Evolutionary conservation across 106 monocot genomes (phyloP).

Genomic region (Triglochin maritima): DNA sequence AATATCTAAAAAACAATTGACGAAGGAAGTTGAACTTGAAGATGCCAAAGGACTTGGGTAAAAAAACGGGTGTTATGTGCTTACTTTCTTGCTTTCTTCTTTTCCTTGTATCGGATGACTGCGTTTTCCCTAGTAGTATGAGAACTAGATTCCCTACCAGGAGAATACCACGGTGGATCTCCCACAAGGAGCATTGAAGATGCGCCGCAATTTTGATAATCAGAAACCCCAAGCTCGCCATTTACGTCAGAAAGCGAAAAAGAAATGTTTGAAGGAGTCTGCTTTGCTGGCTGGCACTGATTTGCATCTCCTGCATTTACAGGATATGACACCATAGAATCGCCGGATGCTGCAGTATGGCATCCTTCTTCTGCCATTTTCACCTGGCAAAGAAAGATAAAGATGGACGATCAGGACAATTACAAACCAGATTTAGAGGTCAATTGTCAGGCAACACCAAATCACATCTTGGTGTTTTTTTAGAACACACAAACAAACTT

Average conservation of each 20-base stretch:
- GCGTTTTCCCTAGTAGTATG: conserved; percentile 56
- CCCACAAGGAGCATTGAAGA: conserved; percentile 48
- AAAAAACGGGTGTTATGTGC: neutral
- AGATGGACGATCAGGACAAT: conserved; percentile 11
- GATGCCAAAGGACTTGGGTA: no score
- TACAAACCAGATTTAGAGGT: conserved; percentile 4
- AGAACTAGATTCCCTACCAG: conserved; percentile 31
- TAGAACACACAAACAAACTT: no score
- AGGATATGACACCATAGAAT: conserved; percentile 46
- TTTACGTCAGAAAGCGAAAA: conserved; percentile 74
- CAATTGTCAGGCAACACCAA: neutral
- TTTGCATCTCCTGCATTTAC: conserved; percentile 34
- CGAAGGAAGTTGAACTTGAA: neutral
- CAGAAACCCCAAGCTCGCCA: conserved; percentile 58
- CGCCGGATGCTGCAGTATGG: conserved; percentile 37
- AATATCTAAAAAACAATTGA: no score
- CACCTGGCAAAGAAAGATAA: conserved; percentile 17
- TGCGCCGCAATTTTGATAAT: conserved; percentile 60
- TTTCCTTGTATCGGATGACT: conserved; percentile 90
- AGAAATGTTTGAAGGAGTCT: conserved; percentile 41
- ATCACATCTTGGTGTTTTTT: neutral
- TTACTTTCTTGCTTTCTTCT: conserved; percentile 91
- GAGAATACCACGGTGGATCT: conserved; percentile 57
- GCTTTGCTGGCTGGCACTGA: conserved; percentile 30
- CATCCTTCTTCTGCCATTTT: conserved; percentile 30